These are phyloP conservation scores for Agrostemma githago DNA, from an alignment of 148 eudicot genomes.

Conservation along the genomic window DNA sequence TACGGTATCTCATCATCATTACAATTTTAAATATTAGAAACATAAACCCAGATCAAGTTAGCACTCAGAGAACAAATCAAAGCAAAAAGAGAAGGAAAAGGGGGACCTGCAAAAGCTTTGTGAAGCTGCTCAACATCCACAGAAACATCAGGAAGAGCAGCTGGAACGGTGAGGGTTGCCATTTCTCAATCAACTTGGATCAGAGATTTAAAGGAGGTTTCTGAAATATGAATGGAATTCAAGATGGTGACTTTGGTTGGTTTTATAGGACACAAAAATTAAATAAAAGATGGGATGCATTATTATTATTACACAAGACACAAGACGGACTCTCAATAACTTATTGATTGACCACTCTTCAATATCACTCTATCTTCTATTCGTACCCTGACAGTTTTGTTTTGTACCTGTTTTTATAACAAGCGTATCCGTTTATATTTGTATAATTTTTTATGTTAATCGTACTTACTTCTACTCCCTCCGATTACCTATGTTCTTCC, in stretches of 20 bases:
- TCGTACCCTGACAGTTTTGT: too few relatives aligned
- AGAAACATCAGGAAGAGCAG: conserved; percentile 44
- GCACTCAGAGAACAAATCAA: not conserved
- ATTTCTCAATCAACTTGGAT: conserved; percentile 26
- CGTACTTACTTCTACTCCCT: too few relatives aligned
- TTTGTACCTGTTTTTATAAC: too few relatives aligned
- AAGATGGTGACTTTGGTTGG: conserved; percentile 8
- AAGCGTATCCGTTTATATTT: too few relatives aligned
- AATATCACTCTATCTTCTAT: too few relatives aligned
- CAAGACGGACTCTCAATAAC: too few relatives aligned
- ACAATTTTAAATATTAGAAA: not conserved
- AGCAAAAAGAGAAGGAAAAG: not conserved
- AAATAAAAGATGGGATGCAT: not conserved
- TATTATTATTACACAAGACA: too few relatives aligned
- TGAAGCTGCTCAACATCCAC: conserved; percentile 63
- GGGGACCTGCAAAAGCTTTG: conserved; percentile 59
- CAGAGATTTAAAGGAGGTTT: not conserved
- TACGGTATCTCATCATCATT: not conserved
- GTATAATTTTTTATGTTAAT: too few relatives aligned
- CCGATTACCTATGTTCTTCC: too few relatives aligned
- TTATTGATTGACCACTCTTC: too few relatives aligned
- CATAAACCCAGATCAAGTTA: not conserved
- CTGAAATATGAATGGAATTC: not conserved
- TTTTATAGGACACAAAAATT: not conserved
- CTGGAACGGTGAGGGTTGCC: conserved; percentile 59